A percentile compares a stretch with the other conserved stretches of the same genome.
Evolutionary conservation across 2,329 filamentous ascomycete genomes (phyloP).

Genomic region (Colletotrichum navitas): DNA sequence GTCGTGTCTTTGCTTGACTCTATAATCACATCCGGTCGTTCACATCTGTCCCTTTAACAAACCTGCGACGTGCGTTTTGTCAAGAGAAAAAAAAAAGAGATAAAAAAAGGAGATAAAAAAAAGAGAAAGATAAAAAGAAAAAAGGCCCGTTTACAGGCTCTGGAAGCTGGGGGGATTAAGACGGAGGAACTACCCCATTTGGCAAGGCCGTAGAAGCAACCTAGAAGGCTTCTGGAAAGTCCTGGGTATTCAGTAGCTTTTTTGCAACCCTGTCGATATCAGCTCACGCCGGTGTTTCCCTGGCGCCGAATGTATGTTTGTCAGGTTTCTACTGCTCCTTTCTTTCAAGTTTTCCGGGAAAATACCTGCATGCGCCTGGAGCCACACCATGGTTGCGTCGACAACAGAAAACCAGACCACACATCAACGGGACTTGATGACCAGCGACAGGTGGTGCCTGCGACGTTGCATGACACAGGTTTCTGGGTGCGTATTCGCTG

Average conservation of each 20-base stretch:
- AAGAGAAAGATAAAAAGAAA: neutral
- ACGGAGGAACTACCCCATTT: conserved; percentile 25
- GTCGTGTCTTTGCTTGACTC: neutral
- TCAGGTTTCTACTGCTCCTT: neutral
- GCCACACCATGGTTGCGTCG: neutral
- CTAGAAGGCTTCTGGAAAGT: conserved; percentile 34
- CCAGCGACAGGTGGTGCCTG: neutral
- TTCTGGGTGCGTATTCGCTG: neutral
- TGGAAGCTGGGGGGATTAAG: neutral
- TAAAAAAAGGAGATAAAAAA: no score
- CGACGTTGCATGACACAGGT: conserved; percentile 4
- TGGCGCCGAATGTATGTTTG: neutral
- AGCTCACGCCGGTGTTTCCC: conserved; percentile 28
- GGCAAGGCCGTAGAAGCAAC: conserved; percentile 33
- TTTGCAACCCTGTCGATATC: conserved; percentile 3
- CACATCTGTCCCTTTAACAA: neutral
- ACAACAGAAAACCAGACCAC: neutral
- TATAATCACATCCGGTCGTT: neutral
- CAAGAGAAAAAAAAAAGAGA: neutral
- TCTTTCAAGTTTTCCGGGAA: neutral
- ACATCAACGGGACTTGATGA: neutral
- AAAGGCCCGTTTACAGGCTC: no score
- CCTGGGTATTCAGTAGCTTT: neutral
- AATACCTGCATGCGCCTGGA: neutral
- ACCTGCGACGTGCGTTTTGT: neutral